Evolutionary conservation across 345 rosid species (phyloP).

Genomic region (Lepidium aucheri): DNA sequence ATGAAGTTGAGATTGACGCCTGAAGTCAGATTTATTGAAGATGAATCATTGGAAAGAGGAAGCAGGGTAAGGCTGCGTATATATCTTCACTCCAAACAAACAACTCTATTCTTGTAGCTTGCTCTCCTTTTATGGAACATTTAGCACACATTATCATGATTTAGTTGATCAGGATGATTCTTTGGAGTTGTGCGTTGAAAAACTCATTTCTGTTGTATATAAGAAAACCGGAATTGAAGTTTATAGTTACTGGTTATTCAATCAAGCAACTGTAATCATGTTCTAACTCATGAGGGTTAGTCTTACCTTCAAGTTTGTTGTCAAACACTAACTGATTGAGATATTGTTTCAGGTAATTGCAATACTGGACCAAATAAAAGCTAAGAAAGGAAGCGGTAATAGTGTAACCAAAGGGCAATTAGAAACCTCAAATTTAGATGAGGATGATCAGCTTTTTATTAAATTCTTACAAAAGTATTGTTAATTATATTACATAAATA

Average conservation of each 20-base stretch:
- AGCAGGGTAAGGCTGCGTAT: constrained; percentile 56
- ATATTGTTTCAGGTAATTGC: constrained; percentile 56
- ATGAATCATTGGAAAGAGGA: constrained; percentile 84
- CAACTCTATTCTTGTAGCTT: not conserved
- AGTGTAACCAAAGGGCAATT: constrained; percentile 21
- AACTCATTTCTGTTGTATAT: too few species aligned
- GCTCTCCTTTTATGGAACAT: not conserved
- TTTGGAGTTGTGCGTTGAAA: too few species aligned
- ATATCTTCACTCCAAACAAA: not conserved
- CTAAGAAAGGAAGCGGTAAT: constrained; percentile 36
- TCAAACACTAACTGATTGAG: constrained; percentile 4
- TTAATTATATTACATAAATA: too few species aligned
- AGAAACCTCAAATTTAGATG: constrained; percentile 29
- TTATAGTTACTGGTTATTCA: not conserved
- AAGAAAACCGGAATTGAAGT: too few species aligned
- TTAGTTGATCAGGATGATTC: not conserved
- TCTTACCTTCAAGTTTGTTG: not conserved
- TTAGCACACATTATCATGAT: not conserved
- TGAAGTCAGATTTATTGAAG: constrained; percentile 80
- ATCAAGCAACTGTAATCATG: not conserved
- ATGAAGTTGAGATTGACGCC: constrained; percentile 91
- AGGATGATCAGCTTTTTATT: constrained; percentile 31
- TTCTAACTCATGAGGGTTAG: not conserved
- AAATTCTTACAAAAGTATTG: too few species aligned
- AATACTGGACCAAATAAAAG: constrained; percentile 69